Evolutionary conservation across 1,139 yeast species (phyloP), one percentile per base, ranked within the genome.

Genomic region (Hansenula anomala): DNA sequence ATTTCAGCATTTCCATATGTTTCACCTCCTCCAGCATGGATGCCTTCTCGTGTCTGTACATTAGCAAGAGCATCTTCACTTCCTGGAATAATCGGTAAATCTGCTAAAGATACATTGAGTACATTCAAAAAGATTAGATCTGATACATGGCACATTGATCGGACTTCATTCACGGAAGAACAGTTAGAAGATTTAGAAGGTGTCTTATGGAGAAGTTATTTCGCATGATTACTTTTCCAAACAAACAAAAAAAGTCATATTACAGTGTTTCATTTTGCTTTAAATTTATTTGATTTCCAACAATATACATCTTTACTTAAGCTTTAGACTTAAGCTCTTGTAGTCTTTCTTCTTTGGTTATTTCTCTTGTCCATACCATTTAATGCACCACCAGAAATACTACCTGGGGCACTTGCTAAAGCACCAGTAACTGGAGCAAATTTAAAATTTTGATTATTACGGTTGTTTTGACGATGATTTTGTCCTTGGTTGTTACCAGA

Each of bases 101-200:
- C 96, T 1, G 95, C 96, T 8, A 92, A 92, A 61, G 80, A 81
- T 25, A 74, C 79, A 1, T 70, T 94, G 37, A 83, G 95, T 43
- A 83, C 80, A 46, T 94, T 92, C 64, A 92, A 90, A 59, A 90
- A 89, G 65, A 82, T 88, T 6, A 76, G 98, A 50, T 95, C 90
- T 42, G 98, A 94, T 56, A 88, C 97, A 0, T 94, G 99, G 99
- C 95, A 86, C 51, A 75, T 88, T 46, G 98, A 94, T 59, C 75
- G 86, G 44, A 71, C 71, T 51, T 79, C 78, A 8, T 94, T 94
- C 59, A 77, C 80, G 7, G 78, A 74, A 37, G 87, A 82, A 13
- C 95, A 92, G 60, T 69, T 89, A 37, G 95, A 89, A 54, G 96
- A 89, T 59, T 67, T 94, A 40, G 97, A 92, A 59, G 98, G 98